phyloP scores from a whole-genome alignment of 352 stramenopile genomes.

The Phytophthora citricola region DNA sequence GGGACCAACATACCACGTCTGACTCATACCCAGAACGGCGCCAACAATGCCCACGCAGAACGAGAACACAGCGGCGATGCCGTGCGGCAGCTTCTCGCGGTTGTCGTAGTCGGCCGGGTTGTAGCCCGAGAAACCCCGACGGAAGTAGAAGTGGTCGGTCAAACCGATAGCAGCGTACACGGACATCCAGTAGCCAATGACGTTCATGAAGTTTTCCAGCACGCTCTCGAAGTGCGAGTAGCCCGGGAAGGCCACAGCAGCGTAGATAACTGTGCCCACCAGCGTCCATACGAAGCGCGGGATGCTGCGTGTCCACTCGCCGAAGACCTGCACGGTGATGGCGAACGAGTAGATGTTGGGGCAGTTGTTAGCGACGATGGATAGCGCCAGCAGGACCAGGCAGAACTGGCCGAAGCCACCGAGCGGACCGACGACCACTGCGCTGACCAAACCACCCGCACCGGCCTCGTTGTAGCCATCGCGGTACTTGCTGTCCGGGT shows the following conservation, averaged over 20 bases:
- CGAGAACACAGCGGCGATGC: constrained; percentile 51
- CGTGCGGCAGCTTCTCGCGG: constrained; percentile 45
- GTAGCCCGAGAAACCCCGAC: constrained; percentile 51
- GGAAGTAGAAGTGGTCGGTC: constrained; percentile 54
- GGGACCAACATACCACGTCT: constrained; percentile 53
- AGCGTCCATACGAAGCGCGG: constrained; percentile 52
- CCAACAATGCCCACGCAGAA: constrained; percentile 45
- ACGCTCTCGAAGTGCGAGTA: constrained; percentile 53
- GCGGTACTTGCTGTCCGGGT: constrained; percentile 36
- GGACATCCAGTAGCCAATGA: constrained; percentile 60
- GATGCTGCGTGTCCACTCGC: constrained; percentile 39
- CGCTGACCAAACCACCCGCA: constrained; percentile 41
- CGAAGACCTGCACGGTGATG: constrained; percentile 53
- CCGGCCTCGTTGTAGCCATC: constrained; percentile 44
- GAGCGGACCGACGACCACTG: constrained; percentile 45
- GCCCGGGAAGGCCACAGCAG: constrained; percentile 41
- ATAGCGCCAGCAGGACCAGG: constrained; percentile 50
- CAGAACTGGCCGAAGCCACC: constrained; percentile 53
- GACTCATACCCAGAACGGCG: constrained; percentile 51
- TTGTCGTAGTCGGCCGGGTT: constrained; percentile 53
- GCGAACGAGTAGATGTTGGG: constrained; percentile 63
- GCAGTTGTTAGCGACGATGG: constrained; percentile 63
- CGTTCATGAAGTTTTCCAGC: constrained; percentile 61
- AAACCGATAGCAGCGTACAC: constrained; percentile 46
- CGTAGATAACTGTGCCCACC: constrained; percentile 46